These are phyloP conservation scores for Trichosporon faecale DNA, from an alignment of 1,284 basidiomycete species.

Conservation along the genomic window DNA sequence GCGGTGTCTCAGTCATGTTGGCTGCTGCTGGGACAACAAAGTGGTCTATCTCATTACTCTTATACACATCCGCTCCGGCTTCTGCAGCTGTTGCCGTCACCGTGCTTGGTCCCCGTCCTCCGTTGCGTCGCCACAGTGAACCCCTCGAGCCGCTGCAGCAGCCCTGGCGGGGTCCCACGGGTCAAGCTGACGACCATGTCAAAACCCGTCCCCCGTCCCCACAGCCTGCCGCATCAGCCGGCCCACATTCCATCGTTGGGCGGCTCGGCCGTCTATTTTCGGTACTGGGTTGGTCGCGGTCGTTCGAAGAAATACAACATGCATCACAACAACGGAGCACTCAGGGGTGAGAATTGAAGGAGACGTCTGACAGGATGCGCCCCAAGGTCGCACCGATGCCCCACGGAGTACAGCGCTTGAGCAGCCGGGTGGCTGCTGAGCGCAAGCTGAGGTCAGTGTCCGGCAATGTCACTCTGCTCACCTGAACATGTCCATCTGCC, in stretches of 20 bases:
- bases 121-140: too few species aligned
- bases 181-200: too few species aligned
- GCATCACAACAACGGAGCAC: neutral
- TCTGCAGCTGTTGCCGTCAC: too few species aligned
- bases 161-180: too few species aligned
- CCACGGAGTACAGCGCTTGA: neutral
- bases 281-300: neutral
- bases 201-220: neutral
- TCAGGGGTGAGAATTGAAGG: neutral
- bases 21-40: too few species aligned
- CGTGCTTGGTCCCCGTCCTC: too few species aligned
- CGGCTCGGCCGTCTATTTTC: too few species aligned
- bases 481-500: slow-evolving; percentile 6
- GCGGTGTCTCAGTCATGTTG: neutral
- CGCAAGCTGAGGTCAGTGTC: neutral
- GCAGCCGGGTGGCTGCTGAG: neutral
- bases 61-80: too few species aligned
- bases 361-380: neutral
- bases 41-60: too few species aligned
- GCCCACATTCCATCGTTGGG: neutral
- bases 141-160: too few species aligned
- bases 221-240: neutral
- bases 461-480: neutral
- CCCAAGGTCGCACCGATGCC: neutral
- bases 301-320: neutral